A percentile compares a stretch with the other conserved stretches of the same genome.
These are phyloP conservation scores for Fusarium sp. DNA, from an alignment of 2,329 filamentous ascomycete species.

Conservation along the genomic window DNA sequence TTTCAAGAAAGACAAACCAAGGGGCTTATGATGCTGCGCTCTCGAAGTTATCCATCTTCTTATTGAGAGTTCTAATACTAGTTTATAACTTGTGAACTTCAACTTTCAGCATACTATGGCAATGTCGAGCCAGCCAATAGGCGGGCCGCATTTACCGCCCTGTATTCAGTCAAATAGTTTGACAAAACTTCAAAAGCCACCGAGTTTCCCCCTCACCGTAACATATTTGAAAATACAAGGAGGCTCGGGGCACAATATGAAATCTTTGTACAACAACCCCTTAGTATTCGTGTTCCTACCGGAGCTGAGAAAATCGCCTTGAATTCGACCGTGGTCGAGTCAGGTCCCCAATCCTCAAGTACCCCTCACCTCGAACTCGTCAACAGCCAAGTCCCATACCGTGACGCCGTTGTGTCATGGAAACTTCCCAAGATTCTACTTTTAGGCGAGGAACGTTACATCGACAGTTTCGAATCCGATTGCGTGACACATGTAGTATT, in stretches of 20 bases:
- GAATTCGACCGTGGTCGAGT: neutral
- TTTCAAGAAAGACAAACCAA: rapidly evolving
- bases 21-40: rapidly evolving
- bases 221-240: no score
- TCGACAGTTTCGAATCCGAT: neutral
- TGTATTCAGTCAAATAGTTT: neutral
- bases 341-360: neutral
- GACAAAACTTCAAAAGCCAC: neutral
- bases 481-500: neutral
- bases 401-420: neutral
- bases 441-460: neutral
- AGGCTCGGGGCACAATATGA: neutral
- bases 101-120: no score
- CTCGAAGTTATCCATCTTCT: rapidly evolving
- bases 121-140: neutral
- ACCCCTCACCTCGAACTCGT: neutral
- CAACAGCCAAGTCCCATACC: neutral
- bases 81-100: neutral
- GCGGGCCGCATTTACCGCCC: neutral
- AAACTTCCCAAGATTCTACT: neutral
- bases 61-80: rapidly evolving
- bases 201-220: neutral
- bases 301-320: neutral
- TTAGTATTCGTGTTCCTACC: neutral
- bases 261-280: neutral